Conservation (phyloP, 768 basidiomycete species). For the Suillus discolor region DNA sequence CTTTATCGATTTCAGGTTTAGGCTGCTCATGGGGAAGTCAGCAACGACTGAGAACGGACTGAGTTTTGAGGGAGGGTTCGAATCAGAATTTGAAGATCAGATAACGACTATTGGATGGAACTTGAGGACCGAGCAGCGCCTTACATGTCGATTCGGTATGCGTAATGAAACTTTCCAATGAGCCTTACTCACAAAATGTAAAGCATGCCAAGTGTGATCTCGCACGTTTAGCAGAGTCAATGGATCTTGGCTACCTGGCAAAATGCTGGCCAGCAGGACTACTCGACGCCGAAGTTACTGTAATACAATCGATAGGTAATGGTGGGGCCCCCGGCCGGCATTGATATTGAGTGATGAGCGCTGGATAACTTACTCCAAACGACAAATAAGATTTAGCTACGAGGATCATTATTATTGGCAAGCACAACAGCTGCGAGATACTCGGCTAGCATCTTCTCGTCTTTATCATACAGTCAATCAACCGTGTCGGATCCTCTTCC, state of each 20-base stretch:
- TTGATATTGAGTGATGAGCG: no score
- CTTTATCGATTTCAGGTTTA: no score
- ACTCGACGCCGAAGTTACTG: constrained; percentile 43
- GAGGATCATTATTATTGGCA: no score
- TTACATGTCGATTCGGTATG: background rate
- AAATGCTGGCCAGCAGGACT: constrained; percentile 50
- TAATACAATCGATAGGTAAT: no score
- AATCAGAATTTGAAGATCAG: background rate
- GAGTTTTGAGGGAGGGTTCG: background rate
- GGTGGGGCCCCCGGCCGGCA: no score
- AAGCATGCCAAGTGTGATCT: constrained; percentile 58
- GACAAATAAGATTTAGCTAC: no score
- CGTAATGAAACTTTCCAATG: background rate
- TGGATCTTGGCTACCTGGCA: constrained; percentile 70
- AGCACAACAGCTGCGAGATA: no score
- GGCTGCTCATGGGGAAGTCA: no score
- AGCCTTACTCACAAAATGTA: constrained; percentile 68
- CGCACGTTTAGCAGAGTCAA: constrained; percentile 56
- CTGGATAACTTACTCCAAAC: no score
- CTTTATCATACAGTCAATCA: no score
- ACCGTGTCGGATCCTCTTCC: no score
- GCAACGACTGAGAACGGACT: background rate
- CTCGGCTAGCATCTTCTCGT: no score
- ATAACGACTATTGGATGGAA: background rate
- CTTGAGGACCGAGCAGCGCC: background rate